These are phyloP conservation scores for Phytophthora aleatoria DNA, from an alignment of 352 stramenopile genomes.

Conservation along the genomic window DNA sequence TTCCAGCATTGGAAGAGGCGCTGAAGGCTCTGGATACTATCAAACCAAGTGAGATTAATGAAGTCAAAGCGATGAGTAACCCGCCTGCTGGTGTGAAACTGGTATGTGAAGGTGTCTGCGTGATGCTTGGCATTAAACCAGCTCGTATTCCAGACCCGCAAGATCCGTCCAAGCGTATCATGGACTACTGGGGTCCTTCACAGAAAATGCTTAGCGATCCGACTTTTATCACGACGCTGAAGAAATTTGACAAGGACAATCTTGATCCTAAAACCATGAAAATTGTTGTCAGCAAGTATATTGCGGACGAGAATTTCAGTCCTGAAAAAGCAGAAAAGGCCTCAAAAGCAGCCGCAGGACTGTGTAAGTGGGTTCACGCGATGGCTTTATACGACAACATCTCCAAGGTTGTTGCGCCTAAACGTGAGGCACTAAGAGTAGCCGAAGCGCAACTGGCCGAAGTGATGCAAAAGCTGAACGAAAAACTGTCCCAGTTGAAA, in stretches of 20 bases:
- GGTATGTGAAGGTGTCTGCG: constrained; percentile 94
- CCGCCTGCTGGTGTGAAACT: constrained; percentile 92
- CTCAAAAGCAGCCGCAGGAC: constrained; percentile 90
- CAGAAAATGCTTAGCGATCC: constrained; percentile 94
- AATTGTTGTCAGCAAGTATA: constrained; percentile 89
- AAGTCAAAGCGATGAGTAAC: constrained; percentile 94
- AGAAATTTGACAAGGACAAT: constrained; percentile 92
- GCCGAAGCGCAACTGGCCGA: constrained; percentile 86
- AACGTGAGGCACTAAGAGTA: constrained; percentile 86
- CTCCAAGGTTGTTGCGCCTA: constrained; percentile 93
- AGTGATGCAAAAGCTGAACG: constrained; percentile 91
- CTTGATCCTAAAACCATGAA: constrained; percentile 90
- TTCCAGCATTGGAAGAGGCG: constrained; percentile 93
- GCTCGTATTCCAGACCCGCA: constrained; percentile 90
- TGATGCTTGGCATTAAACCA: constrained; percentile 95
- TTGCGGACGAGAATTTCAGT: constrained; percentile 92
- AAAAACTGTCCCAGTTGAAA: constrained; percentile 92
- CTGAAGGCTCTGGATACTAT: constrained; percentile 93
- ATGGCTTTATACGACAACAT: constrained; percentile 95
- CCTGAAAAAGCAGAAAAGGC: constrained; percentile 93
- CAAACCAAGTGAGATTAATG: constrained; percentile 92
- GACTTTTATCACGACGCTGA: constrained; percentile 92
- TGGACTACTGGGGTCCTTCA: constrained; percentile 95
- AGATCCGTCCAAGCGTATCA: constrained; percentile 93
- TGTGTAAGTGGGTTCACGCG: constrained; percentile 94